These are phyloP conservation scores for Curvularia lunata DNA, from an alignment of 2,329 filamentous ascomycete species.

Conservation along the genomic window DNA sequence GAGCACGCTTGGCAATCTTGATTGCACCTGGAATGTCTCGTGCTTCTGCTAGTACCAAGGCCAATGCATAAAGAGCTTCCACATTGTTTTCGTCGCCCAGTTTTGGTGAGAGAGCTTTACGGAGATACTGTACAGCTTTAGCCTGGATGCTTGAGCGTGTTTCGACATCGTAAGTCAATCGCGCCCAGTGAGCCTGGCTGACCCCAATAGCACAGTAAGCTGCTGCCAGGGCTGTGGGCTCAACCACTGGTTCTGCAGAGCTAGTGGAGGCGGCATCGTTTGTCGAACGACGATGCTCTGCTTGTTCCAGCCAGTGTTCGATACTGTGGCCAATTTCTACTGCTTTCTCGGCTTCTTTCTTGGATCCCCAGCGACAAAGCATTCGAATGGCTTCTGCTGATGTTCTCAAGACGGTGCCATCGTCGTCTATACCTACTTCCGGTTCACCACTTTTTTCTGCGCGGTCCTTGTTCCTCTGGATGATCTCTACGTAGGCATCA, in stretches of 20 bases:
- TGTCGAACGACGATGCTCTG: constrained; percentile 34
- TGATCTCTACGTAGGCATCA: constrained; percentile 88
- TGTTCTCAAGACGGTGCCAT: constrained; percentile 77
- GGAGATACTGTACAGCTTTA: constrained; percentile 77
- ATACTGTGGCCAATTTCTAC: constrained; percentile 72
- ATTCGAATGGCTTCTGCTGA: constrained; percentile 80
- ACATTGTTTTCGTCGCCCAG: constrained; percentile 71
- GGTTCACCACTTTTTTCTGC: constrained; percentile 74
- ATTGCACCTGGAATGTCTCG: constrained; percentile 81
- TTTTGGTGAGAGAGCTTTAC: constrained; percentile 72
- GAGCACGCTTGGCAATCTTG: constrained; percentile 77
- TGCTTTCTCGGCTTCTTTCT: constrained; percentile 78
- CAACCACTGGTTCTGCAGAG: constrained; percentile 54
- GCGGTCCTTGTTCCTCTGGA: constrained; percentile 82
- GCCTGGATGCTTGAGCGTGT: constrained; percentile 74
- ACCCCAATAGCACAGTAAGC: constrained; percentile 87
- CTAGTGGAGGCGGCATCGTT: constrained; percentile 36
- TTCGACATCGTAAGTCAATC: constrained; percentile 76
- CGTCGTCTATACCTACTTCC: constrained; percentile 77
- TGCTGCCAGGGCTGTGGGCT: constrained; percentile 64
- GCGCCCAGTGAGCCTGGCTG: constrained; percentile 85
- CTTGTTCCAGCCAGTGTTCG: constrained; percentile 74
- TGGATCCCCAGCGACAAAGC: constrained; percentile 80
- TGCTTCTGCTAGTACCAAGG: constrained; percentile 85
- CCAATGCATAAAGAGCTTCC: constrained; percentile 79